Conservation (phyloP, 495 filamentous ascomycete species). For the Pyrenula massariospora region DNA sequence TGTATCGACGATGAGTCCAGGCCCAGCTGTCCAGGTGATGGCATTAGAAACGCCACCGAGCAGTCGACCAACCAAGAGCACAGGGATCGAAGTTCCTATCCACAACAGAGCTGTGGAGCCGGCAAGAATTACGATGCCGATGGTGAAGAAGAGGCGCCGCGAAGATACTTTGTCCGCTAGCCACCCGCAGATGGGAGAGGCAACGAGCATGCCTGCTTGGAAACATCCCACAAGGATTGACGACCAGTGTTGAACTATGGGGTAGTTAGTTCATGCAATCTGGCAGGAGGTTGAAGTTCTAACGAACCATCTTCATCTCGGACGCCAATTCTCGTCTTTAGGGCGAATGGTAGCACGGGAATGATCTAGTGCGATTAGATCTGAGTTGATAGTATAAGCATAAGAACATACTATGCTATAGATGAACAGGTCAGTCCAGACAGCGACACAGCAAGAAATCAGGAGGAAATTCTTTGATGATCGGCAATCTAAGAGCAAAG, state of each 20-base stretch:
- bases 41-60: not conserved
- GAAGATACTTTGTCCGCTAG: not conserved
- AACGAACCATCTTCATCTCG: not conserved
- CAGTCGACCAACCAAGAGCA: not conserved
- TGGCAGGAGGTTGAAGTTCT: not conserved
- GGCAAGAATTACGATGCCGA: not conserved
- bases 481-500: not conserved
- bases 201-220: not conserved
- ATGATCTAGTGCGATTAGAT: not conserved
- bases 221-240: not conserved
- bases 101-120: not conserved
- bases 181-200: not conserved
- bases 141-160: not conserved
- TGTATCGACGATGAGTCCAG: not conserved
- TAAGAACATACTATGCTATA: not conserved
- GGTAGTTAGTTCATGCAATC: not conserved
- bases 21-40: not conserved
- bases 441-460: not conserved
- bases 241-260: not conserved
- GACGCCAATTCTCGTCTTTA: not conserved
- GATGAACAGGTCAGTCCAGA: not conserved
- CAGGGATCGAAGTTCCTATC: not conserved
- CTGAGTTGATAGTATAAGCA: not conserved
- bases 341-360: not conserved
- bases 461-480: not conserved